Percentiles rank a stretch among this genome's conserved stretches.
phyloP scores from a whole-genome alignment of 2,329 filamentous ascomycete species.

The Falciphora oryzae region DNA sequence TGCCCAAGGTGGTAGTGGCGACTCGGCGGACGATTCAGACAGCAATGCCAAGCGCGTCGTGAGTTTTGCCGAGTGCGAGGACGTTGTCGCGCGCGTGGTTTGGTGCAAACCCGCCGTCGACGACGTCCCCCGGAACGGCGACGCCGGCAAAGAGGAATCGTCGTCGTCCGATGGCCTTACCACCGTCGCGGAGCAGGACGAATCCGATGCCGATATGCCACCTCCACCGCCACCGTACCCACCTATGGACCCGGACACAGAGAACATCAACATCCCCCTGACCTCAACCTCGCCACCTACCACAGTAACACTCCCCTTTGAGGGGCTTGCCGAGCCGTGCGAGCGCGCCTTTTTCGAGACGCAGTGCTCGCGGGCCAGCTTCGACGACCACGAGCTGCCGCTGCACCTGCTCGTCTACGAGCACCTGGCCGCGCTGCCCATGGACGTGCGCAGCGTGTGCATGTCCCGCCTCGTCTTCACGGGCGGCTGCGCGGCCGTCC shows the following conservation, averaged over 20 bases:
- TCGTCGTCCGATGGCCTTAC: constrained; percentile 30
- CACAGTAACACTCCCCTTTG: constrained; percentile 61
- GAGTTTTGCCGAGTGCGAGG: constrained; percentile 75
- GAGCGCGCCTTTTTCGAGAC: constrained; percentile 69
- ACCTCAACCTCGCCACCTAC: constrained; percentile 42
- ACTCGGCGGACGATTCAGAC: constrained; percentile 21
- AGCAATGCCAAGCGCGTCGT: constrained; percentile 30
- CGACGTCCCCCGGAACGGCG: constrained; percentile 19
- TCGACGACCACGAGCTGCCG: constrained; percentile 84
- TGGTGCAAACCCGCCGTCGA: constrained; percentile 59
- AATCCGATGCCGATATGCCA: constrained; percentile 30
- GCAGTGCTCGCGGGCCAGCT: constrained; percentile 43
- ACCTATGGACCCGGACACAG: background rate
- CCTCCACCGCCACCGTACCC: constrained; percentile 17
- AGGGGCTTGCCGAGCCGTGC: constrained; percentile 64
- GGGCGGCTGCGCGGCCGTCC: constrained; percentile 71
- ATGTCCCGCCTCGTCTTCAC: constrained; percentile 86
- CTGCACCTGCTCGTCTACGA: constrained; percentile 72
- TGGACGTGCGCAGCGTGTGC: constrained; percentile 78
- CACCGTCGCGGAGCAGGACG: constrained; percentile 54
- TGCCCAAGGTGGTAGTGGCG: background rate
- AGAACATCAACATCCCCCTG: constrained; percentile 32
- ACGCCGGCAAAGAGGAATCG: constrained; percentile 6
- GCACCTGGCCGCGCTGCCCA: constrained; percentile 65
- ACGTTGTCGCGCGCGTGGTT: constrained; percentile 65